Evolutionary conservation across 176 grass and related monocot genomes (phyloP), one percentile per base, ranked within the genome.

Genomic region (Pontederia paniculata): DNA sequence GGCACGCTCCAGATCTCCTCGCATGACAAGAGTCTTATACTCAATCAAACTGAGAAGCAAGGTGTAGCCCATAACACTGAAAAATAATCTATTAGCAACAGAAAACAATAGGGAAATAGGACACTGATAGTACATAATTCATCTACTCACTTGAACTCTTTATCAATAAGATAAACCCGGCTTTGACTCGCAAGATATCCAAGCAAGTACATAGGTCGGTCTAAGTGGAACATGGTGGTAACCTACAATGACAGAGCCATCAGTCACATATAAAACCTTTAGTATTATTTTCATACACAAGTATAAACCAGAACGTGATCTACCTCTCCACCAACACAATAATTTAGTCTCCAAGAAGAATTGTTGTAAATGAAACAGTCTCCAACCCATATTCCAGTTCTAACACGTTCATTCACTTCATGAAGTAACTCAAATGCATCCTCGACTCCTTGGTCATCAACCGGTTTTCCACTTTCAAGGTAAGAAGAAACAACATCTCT

Each of bases 31-130:
- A 15, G 93, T 98, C 60, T 98, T 98, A 69, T 91, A 98, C 69
- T 98, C 86, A 46, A 98, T 98, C 83, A 91, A 84, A 74, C 93
- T 98, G 20, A 98, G 93, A 46, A 98, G 86, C 60, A 98, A 74
- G 72, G 93, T 98, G 69, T 91, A 98, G 19, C 93, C 86, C 55
- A 98, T 91, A 72, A 88, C 93, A 80, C 93, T 98, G 73, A 57
- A 88, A 74, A 28, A 77, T 12, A 62, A 75, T 61, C 69, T 80
- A 52, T 96, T 66, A 81, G 58, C 17, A 65, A 52, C 20, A 74
- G 66, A 83, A 74, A 69, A 70, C 21, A 71, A 53, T 28, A 58
- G 52, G 4, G 44, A 46, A 6, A 62, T 8, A 17, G 8, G 49
- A 42, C 2, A 42, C 18, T 10, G 8, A 12, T 43, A 25, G 21